Conservation (phyloP, 768 basidiomycete genomes). For the Suillus sp. region DNA sequence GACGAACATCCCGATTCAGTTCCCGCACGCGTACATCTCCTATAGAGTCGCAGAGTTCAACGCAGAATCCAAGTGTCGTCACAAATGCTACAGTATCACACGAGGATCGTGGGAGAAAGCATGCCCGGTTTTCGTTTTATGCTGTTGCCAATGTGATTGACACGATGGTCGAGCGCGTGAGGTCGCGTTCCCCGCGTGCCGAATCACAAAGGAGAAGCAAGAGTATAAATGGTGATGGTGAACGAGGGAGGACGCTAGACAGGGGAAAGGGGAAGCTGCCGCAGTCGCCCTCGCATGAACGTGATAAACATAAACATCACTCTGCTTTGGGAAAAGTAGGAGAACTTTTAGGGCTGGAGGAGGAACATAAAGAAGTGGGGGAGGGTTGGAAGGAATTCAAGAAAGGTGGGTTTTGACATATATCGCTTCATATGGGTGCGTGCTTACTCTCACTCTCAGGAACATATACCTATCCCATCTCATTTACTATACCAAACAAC, state of each 20-base stretch:
- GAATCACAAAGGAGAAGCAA: conserved; percentile 20
- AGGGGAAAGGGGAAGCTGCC: conserved; percentile 21
- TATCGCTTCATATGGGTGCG: neutral
- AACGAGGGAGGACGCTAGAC: conserved; percentile 37
- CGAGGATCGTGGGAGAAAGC: conserved; percentile 33
- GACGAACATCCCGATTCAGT: neutral
- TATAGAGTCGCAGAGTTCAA: neutral
- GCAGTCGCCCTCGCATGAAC: conserved; percentile 11
- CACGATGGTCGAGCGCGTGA: conserved; percentile 43
- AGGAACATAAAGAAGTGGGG: conserved; percentile 39
- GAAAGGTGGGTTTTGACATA: conserved; percentile 56
- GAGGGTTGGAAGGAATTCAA: conserved; percentile 87
- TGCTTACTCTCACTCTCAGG: conserved; percentile 46
- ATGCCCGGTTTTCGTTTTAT: conserved; percentile 52
- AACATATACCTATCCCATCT: conserved; percentile 93
- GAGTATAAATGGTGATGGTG: conserved; percentile 2
- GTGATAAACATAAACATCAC: conserved; percentile 27
- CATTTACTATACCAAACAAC: conserved; percentile 79
- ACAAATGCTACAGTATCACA: neutral
- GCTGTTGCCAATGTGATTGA: conserved; percentile 51
- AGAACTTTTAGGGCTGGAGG: conserved; percentile 7
- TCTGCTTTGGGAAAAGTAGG: conserved; percentile 1
- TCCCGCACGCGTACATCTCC: conserved; percentile 9
- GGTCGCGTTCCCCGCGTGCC: conserved; percentile 43
- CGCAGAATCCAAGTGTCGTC: neutral